These are phyloP conservation scores for Arthromyces matolae DNA, from an alignment of 768 basidiomycete species.

Conservation along the genomic window DNA sequence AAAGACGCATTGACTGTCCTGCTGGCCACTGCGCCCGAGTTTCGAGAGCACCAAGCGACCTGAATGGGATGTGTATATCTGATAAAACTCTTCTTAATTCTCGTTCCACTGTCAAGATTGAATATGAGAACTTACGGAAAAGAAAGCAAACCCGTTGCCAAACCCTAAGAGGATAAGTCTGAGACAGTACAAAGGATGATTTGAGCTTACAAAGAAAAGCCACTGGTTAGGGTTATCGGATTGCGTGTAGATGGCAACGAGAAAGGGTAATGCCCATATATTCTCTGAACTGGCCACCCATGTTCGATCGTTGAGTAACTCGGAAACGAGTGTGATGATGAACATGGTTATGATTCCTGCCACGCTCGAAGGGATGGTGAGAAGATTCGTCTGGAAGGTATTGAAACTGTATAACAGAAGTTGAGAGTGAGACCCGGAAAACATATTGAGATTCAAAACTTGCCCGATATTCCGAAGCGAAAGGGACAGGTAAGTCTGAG, in stretches of 20 bases:
- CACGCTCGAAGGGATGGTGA: conserved; percentile 54
- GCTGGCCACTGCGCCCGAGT: conserved; percentile 56
- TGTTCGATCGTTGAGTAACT: conserved; percentile 50
- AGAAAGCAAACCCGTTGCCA: conserved; percentile 42
- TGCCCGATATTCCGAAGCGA: conserved; percentile 53
- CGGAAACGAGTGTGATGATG: conserved; percentile 45
- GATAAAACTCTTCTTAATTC: neutral
- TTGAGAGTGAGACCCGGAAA: neutral
- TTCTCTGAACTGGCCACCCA: conserved; percentile 51
- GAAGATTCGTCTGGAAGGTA: conserved; percentile 57
- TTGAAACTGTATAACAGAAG: conserved; percentile 39
- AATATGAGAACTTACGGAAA: conserved; percentile 32
- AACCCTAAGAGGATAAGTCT: conserved; percentile 24
- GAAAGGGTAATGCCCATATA: conserved; percentile 59
- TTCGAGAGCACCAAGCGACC: conserved; percentile 59
- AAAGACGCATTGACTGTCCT: conserved; percentile 57
- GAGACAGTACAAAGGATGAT: neutral
- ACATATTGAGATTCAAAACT: conserved; percentile 1
- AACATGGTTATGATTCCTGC: conserved; percentile 52
- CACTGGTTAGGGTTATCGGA: conserved; percentile 48
- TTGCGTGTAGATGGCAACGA: conserved; percentile 51
- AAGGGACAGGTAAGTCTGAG: conserved; percentile 55
- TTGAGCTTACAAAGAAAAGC: conserved; percentile 44
- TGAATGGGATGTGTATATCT: conserved; percentile 50
- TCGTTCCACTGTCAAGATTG: neutral